A percentile compares a stretch with the other conserved stretches of the same genome.
phyloP scores from a whole-genome alignment of 2,329 filamentous ascomycete genomes.

The Epichloe typhina region DNA sequence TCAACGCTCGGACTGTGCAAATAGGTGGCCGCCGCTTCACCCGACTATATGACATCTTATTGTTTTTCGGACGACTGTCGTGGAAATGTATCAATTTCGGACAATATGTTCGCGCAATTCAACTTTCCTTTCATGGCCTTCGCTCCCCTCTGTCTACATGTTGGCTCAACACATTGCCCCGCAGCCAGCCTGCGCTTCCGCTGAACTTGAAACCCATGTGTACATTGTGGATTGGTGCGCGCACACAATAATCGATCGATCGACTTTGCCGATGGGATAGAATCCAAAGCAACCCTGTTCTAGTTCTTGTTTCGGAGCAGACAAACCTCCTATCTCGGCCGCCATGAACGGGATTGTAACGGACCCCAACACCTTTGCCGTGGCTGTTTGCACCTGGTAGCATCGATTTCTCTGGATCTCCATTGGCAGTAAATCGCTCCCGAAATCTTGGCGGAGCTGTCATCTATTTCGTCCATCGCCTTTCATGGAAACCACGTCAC shows the following conservation, averaged over 20 bases:
- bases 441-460: not conserved
- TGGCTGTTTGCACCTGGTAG: constrained; percentile 1
- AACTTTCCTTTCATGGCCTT: not conserved
- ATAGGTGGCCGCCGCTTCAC: not conserved
- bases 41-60: not conserved
- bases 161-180: not conserved
- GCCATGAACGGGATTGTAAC: not conserved
- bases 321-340: constrained; percentile 2
- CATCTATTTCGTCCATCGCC: not conserved
- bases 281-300: not conserved
- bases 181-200: not conserved
- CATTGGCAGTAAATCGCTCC: constrained; percentile 4
- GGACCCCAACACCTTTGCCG: not conserved
- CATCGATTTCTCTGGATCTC: not conserved
- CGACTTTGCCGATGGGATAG: not conserved
- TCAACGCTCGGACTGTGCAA: not conserved
- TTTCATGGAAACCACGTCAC: not conserved
- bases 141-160: not conserved
- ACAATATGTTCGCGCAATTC: not conserved
- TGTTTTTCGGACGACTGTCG: not conserved
- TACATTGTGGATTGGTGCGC: not conserved
- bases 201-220: no score
- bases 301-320: not conserved
- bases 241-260: not conserved
- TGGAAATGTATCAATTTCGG: not conserved